Conservation (phyloP, 1,284 basidiomycete species). For the Rhodotorula sp. region DNA sequence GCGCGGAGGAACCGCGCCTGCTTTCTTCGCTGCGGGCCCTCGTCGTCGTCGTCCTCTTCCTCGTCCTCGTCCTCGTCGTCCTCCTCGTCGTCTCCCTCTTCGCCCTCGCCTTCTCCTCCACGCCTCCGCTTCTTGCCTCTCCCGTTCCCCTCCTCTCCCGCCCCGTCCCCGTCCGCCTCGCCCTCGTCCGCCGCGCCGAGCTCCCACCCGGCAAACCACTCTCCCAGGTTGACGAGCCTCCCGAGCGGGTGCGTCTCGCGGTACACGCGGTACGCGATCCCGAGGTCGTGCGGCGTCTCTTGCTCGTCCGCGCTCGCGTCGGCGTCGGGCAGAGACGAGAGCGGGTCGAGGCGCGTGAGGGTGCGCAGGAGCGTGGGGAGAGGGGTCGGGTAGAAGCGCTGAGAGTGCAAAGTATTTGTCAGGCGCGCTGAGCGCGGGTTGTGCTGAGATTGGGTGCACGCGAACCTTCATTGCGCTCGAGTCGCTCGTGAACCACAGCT, state of each 20-base stretch:
- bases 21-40: constrained; percentile 20
- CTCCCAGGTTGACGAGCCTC: constrained; percentile 43
- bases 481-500: constrained; percentile 35
- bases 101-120: not conserved
- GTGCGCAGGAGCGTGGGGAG: constrained; percentile 13
- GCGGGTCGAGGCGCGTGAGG: constrained; percentile 9
- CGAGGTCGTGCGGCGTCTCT: constrained; percentile 21
- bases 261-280: constrained; percentile 36
- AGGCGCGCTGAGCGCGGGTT: not conserved
- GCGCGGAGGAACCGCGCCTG: constrained; percentile 44
- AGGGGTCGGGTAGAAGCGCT: constrained; percentile 31
- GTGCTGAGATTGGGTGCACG: too few relatives aligned
- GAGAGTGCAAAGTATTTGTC: not conserved
- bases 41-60: constrained; percentile 27
- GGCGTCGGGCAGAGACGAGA: not conserved
- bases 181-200: not conserved
- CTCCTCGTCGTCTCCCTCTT: not conserved
- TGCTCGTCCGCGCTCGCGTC: not conserved
- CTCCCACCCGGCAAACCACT: constrained; percentile 45
- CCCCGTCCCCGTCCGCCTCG: not conserved
- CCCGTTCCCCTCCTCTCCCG: not conserved
- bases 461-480: constrained; percentile 23
- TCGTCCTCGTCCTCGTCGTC: constrained; percentile 15
- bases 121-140: not conserved
- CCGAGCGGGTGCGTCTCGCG: constrained; percentile 38